Percentiles rank a stretch among this genome's conserved stretches.
Conservation (phyloP, 2,329 filamentous ascomycete genomes). For the Ophiostoma angusticollis region DNA sequence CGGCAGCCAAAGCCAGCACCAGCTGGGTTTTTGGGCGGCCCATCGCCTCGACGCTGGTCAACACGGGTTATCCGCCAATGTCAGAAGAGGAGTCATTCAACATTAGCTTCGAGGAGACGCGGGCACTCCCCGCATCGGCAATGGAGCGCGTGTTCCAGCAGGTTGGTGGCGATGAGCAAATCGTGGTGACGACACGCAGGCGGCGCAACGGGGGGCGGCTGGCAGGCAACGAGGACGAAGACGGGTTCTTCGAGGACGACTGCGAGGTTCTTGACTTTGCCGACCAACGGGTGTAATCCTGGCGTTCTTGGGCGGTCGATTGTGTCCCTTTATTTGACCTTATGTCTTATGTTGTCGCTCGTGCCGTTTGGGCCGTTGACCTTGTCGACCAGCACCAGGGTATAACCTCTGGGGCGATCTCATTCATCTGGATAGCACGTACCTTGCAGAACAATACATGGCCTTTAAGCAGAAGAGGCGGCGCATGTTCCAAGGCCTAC, state of each 20-base stretch:
- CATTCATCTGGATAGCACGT: too few relatives aligned
- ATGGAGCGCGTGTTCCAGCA: slow-evolving; percentile 50
- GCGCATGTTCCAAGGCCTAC: too few relatives aligned
- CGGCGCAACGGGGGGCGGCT: slow-evolving; percentile 46
- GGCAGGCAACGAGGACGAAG: slow-evolving; percentile 33
- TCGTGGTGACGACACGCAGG: slow-evolving; percentile 72
- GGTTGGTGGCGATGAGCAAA: slow-evolving; percentile 50
- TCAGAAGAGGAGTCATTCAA: slow-evolving; percentile 39
- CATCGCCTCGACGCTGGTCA: slow-evolving; percentile 37
- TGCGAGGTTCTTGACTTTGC: slow-evolving; percentile 87
- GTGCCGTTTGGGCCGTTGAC: background rate
- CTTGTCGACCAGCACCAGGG: too few relatives aligned
- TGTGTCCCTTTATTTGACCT: too few relatives aligned
- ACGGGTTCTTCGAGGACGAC: slow-evolving; percentile 84
- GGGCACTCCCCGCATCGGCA: slow-evolving; percentile 47
- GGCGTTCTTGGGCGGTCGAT: too few relatives aligned
- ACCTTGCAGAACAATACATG: too few relatives aligned
- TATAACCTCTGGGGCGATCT: too few relatives aligned
- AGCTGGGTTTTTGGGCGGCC: slow-evolving; percentile 50
- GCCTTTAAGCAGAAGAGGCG: too few relatives aligned
- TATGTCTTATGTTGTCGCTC: background rate
- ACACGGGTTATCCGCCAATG: slow-evolving; percentile 34
- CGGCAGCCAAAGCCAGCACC: slow-evolving; percentile 2
- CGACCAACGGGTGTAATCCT: slow-evolving; percentile 50
- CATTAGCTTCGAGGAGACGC: slow-evolving; percentile 38